phyloP scores from a whole-genome alignment of 345 rosid genomes.

The Erysimum cheiranthoides region DNA sequence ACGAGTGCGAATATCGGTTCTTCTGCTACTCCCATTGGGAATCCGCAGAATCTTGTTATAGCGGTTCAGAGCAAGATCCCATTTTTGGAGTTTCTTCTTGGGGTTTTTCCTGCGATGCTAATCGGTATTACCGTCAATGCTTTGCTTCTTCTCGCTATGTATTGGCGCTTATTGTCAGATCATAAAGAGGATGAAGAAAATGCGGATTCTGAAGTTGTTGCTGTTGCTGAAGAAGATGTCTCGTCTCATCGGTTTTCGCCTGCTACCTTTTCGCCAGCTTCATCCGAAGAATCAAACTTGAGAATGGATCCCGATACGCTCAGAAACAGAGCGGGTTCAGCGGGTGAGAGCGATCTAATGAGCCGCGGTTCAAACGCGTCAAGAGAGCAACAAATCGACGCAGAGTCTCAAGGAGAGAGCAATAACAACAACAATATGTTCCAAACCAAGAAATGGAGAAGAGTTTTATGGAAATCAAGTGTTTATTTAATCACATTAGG shows the following conservation, averaged over 20 bases:
- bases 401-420: constrained; percentile 43
- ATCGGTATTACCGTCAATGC: constrained; percentile 68
- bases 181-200: constrained; percentile 51
- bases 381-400: constrained; percentile 50
- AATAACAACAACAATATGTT: constrained; percentile 5
- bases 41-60: constrained; percentile 85
- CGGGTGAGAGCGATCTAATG: constrained; percentile 47
- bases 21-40: constrained; percentile 86
- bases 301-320: constrained; percentile 50
- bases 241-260: constrained; percentile 72
- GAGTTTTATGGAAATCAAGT: constrained; percentile 60
- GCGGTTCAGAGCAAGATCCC: constrained; percentile 73
- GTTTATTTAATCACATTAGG: constrained; percentile 72
- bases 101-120: constrained; percentile 73
- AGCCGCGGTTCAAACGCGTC: constrained; percentile 45
- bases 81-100: constrained; percentile 63
- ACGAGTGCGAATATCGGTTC: constrained; percentile 91
- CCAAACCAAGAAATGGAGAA: constrained; percentile 54
- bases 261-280: constrained; percentile 61
- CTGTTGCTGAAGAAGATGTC: constrained; percentile 58
- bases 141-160: constrained; percentile 61
- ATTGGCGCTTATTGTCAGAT: constrained; percentile 66
- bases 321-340: constrained; percentile 52
- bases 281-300: constrained; percentile 54
- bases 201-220: constrained; percentile 47